Base-by-base conservation (phyloP, 2,329 filamentous ascomycete species). In the Ophiostoma tasmaniense region DNA sequence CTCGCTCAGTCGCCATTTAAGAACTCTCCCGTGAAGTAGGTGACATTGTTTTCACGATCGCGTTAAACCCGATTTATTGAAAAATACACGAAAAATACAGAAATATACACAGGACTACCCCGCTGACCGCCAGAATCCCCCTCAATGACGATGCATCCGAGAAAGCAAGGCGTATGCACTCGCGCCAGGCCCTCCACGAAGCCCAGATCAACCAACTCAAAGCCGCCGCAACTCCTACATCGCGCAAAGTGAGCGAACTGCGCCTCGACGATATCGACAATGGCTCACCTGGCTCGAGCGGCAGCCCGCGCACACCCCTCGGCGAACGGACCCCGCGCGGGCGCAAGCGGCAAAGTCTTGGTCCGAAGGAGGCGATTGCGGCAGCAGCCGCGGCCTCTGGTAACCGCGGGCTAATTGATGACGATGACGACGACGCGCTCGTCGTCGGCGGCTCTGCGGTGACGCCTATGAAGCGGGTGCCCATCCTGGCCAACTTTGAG, bases 401-500 rank as follows among this genome's bases (percentile, higher is more conserved):
- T 42, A 66, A 64, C 66, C 62, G 67, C 13, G 37, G 35, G 2
- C 35, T 68, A 20, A 33, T 65, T 11, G 64, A 25, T n/a, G 67
- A 75, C 64, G 71, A 81, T 71, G 83, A 81, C 72, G 83, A 82
- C 67, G 84, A 87, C 72, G 83, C 81, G 88, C 72, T 88, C 75
- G 89, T 91, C 64, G 72, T 73, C 35, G 62, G 66, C 37, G 87
- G 87, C 70, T 90, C 91, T 39, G 87, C 84, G 72, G 91, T 90
- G 50, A 90, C 95, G 70, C 95, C 94, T 68, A 94, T 96, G 90
- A 97, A 97, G 84, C 90, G 93, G 71, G 92, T 97, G 35, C 95
- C 95, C 0, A 90, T 99, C 74, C 83, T 99, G 68, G 95, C 95
- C 76, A 99, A 99, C 80, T 99, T 98, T 75, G 95, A 99, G 78